phyloP scores from a whole-genome alignment of 2,329 filamentous ascomycete genomes.

The Davidsoniella neocaledoniae region DNA sequence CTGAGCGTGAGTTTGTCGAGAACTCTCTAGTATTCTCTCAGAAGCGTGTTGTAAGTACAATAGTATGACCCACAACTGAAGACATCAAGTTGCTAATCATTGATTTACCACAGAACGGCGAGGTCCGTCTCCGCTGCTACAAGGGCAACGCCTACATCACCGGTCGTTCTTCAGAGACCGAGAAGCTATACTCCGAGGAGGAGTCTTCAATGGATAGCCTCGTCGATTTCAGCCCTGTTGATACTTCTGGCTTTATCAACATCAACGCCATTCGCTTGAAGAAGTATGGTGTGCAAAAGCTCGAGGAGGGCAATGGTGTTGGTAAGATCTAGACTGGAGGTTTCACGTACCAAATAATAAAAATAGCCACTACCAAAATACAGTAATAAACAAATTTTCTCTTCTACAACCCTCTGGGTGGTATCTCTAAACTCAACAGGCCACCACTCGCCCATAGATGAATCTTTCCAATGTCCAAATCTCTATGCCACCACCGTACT shows the following conservation, averaged over 20 bases:
- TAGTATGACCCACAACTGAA: neutral
- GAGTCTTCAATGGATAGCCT: constrained; percentile 35
- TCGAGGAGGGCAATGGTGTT: constrained; percentile 19
- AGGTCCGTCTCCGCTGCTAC: constrained; percentile 21
- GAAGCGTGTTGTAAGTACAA: constrained; percentile 25
- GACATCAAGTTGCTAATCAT: neutral
- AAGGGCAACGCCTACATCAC: constrained; percentile 35
- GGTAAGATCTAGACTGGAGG: constrained; percentile 1
- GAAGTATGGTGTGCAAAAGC: constrained; percentile 24
- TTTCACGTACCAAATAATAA: too few species aligned
- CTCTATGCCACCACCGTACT: too few species aligned
- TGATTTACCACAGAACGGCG: constrained; percentile 16
- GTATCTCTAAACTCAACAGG: too few species aligned
- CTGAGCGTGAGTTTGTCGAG: constrained; percentile 38
- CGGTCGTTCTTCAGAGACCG: constrained; percentile 26
- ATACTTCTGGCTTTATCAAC: constrained; percentile 40
- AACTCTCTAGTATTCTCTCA: constrained; percentile 43
- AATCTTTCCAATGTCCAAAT: too few species aligned
- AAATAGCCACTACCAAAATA: too few species aligned
- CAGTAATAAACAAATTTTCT: too few species aligned
- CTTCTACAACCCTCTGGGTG: too few species aligned
- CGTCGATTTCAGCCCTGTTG: constrained; percentile 24
- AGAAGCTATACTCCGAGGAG: constrained; percentile 34
- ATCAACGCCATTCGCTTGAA: constrained; percentile 51
- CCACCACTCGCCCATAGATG: too few species aligned